Conservation (phyloP, 441 rosid species). For the Syzygium syzygioides region DNA sequence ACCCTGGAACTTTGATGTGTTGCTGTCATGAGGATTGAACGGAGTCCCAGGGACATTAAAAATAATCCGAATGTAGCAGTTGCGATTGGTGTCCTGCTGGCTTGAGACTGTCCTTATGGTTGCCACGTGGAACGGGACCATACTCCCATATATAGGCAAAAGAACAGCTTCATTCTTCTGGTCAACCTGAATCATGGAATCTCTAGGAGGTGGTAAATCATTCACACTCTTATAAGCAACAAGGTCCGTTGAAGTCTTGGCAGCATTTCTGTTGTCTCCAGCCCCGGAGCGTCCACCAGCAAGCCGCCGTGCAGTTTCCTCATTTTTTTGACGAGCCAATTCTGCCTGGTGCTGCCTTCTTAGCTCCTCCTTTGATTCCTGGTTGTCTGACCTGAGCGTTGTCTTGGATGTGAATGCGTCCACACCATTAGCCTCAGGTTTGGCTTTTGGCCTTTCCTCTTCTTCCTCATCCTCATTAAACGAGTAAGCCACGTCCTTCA, state of each 20-base stretch:
- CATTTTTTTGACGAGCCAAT: slow-evolving; percentile 86
- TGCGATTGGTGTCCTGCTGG: slow-evolving; percentile 74
- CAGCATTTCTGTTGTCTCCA: slow-evolving; percentile 50
- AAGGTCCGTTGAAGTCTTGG: slow-evolving; percentile 56
- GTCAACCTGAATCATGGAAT: slow-evolving; percentile 70
- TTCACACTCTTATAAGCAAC: slow-evolving; percentile 77
- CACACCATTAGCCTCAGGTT: slow-evolving; percentile 30
- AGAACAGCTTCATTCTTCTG: slow-evolving; percentile 78
- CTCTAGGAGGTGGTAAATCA: slow-evolving; percentile 64
- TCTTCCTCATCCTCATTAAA: slow-evolving; percentile 79
- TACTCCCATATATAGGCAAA: slow-evolving; percentile 60
- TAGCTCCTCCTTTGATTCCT: slow-evolving; percentile 81
- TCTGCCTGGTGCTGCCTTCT: slow-evolving; percentile 95
- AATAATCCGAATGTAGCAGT: slow-evolving; percentile 55
- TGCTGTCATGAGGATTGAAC: slow-evolving; percentile 48
- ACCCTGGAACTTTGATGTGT: slow-evolving; percentile 33
- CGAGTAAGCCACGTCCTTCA: slow-evolving; percentile 81
- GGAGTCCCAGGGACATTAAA: slow-evolving; percentile 64
- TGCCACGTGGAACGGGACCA: slow-evolving; percentile 68
- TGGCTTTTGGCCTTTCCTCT: slow-evolving; percentile 39
- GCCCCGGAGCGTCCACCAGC: slow-evolving; percentile 56
- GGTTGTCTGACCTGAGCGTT: slow-evolving; percentile 75
- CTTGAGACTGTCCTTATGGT: slow-evolving; percentile 65
- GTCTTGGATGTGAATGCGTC: slow-evolving; percentile 54
- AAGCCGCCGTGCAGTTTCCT: slow-evolving; percentile 86